These are phyloP conservation scores for Pyrus hybrid DNA, from an alignment of 331 rosid genomes.

Conservation along the genomic window DNA sequence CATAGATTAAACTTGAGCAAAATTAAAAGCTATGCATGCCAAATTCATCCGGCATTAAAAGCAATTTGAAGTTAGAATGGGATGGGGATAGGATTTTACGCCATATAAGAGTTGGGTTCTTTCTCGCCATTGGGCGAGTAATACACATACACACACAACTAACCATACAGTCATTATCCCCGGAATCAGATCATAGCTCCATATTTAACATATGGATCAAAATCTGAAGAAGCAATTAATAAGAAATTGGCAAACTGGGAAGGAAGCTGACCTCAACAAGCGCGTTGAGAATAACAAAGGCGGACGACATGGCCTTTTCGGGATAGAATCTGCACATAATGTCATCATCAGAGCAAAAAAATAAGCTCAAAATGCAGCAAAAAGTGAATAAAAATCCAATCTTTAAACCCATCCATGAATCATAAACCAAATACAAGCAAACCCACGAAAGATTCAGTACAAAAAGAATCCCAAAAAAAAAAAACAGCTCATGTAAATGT, in stretches of 20 bases:
- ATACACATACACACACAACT: background rate
- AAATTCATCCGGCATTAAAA: background rate
- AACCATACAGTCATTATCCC: background rate
- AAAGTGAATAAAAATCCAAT: background rate
- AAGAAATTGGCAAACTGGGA: background rate
- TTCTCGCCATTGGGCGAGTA: background rate
- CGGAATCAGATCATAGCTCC: constrained; percentile 1
- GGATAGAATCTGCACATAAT: constrained; percentile 60
- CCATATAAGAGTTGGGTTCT: background rate
- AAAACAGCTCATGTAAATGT: background rate
- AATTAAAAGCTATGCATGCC: background rate
- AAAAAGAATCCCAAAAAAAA: background rate
- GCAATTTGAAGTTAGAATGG: background rate
- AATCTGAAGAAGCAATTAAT: constrained; percentile 11
- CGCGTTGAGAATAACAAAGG: constrained; percentile 68
- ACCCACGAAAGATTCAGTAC: background rate
- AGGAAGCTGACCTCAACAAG: constrained; percentile 69
- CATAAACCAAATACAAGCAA: background rate
- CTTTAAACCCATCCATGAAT: background rate
- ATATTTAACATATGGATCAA: background rate
- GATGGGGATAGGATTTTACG: background rate
- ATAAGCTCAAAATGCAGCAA: background rate
- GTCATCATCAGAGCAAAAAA: background rate
- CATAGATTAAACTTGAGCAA: constrained; percentile 9
- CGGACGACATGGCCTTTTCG: constrained; percentile 66